Conservation (phyloP, 2,329 filamentous ascomycete genomes). For the Aspergillus neoniger region DNA sequence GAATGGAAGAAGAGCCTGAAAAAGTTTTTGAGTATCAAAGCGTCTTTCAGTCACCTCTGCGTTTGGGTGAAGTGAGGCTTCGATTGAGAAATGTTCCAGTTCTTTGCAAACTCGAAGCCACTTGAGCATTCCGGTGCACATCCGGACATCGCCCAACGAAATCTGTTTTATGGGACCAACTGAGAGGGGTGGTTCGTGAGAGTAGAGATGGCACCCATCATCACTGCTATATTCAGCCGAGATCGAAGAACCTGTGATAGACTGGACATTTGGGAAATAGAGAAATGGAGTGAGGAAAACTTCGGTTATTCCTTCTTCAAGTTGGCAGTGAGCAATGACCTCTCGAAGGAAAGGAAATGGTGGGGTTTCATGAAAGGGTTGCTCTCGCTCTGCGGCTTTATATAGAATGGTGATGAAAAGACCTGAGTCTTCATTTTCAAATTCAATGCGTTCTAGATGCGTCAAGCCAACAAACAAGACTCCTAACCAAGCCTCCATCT, state of each 20-base stretch:
- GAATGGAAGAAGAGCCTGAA: neutral
- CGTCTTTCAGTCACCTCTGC: neutral
- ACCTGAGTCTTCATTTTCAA: neutral
- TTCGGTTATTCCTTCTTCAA: neutral
- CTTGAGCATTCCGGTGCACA: neutral
- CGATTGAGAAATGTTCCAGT: neutral
- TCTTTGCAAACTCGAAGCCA: neutral
- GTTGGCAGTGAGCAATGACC: neutral
- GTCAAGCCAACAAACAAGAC: neutral
- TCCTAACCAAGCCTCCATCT: neutral
- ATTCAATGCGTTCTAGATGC: neutral
- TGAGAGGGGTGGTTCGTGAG: no score
- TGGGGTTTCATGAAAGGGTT: neutral
- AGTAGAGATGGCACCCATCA: no score
- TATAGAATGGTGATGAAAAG: neutral
- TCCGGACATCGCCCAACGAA: neutral
- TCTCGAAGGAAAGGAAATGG: neutral
- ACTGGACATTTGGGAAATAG: slow-evolving; percentile 3
- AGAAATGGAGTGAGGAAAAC: neutral
- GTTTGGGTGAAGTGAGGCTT: neutral
- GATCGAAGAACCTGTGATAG: neutral
- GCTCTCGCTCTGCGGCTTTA: neutral
- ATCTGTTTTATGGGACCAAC: neutral
- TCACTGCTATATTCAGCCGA: neutral
- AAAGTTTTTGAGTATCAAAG: neutral